Base-by-base conservation (phyloP, 345 rosid genomes). In the Carallia brachiata region DNA sequence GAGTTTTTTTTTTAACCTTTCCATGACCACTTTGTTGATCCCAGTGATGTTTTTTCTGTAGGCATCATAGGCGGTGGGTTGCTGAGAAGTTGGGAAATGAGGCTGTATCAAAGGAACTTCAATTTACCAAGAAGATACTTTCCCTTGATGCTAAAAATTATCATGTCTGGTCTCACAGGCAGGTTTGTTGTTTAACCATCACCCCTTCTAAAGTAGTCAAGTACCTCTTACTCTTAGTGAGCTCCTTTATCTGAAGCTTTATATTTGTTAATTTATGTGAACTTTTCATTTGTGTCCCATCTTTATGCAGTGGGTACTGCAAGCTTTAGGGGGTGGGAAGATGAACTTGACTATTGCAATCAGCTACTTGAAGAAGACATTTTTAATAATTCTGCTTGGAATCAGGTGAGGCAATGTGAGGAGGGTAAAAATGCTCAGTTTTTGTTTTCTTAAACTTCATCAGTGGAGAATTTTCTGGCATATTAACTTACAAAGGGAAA, bases 61-160 rank as follows among this genome's bases (percentile, higher is more conserved):
- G 98, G 99, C 97, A 95, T 86, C 99, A 95, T 70, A 84, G 97
- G 68, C 84, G 97, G 71, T 95, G 99, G 96, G 89, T 86, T 84
- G 96, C 97, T 6, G 96, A 88, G 80, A 89, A 85, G 83, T 62
- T 92, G 73, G 98, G 97, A 66, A 55, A 86, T 69, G 86, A 84
- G 59, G 92, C 84, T 65, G 75, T 81, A 19, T 63, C 55, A 62
- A 81, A 60, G 70, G 99, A 95, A 65, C 96, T 95, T 76, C 79
- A 85, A 19, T 88, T 89, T 73, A 92, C 87, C 5, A 73, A 71
- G 84, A 79, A 77, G 65, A 84, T 92, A 47, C 86, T 92, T 62
- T 78, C 77, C 36, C 34, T 70, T 61, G 99, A 92, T 79, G 89
- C 96, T 68, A 95, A 90, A 75, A 85, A 95, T 67, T 95, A 95